Conservation (phyloP, 306 rosid genomes). For the Cicer judaicum region DNA sequence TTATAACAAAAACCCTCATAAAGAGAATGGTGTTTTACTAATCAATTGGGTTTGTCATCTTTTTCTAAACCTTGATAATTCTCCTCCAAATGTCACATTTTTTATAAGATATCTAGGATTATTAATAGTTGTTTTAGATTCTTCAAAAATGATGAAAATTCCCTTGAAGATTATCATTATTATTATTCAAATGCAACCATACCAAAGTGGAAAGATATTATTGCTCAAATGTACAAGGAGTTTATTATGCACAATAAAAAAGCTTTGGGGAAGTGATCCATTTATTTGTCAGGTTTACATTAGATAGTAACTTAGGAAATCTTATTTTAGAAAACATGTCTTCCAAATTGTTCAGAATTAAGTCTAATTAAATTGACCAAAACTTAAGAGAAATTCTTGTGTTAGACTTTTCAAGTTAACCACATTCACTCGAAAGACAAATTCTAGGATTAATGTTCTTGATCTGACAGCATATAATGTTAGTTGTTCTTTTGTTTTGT, state of each 20-base stretch:
- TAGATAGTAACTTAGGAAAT: background rate
- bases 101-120: slow-evolving; percentile 42
- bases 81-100: slow-evolving; percentile 22
- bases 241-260: slow-evolving; percentile 31
- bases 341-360: slow-evolving; percentile 10
- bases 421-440: no score
- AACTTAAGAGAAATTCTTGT: background rate
- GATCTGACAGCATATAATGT: no score
- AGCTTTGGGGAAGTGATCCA: slow-evolving; percentile 3
- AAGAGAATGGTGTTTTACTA: background rate
- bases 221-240: slow-evolving; percentile 9
- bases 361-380: slow-evolving; percentile 1
- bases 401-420: no score
- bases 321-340: background rate
- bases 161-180: slow-evolving; percentile 24
- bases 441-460: no score
- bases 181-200: slow-evolving; percentile 43
- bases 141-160: slow-evolving; percentile 7
- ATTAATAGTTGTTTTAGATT: background rate
- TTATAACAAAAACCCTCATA: no score
- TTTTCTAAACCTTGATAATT: background rate
- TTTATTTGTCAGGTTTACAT: slow-evolving; percentile 24
- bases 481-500: no score
- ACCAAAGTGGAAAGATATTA: background rate
- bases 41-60: background rate